Base-by-base conservation (phyloP, 208 protist genomes). In the Phytomonas serpens region DNA sequence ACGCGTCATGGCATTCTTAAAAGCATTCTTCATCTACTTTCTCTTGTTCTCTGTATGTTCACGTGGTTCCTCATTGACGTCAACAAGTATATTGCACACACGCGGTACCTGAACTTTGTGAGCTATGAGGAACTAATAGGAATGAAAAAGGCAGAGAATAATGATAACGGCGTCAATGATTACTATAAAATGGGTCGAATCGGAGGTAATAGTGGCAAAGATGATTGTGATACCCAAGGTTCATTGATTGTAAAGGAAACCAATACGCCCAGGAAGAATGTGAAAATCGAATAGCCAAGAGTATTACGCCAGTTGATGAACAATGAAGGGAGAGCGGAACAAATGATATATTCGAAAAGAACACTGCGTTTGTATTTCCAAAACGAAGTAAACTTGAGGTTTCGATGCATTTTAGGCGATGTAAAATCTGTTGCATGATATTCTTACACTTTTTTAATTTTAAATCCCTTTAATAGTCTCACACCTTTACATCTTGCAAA, bases 301-400 rank as follows among this genome's bases (percentile, higher is more conserved):
- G 3, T 10, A 42, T 65, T 16, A 13, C 14, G 62, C 9, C 62
- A 19, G 9, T 11, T 13, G 14, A 65, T 38, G 14, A 65, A 65
- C 34, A 11, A 65, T 38, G 14, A 65, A 19, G 3, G 32, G 32
- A 10, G 13, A 65, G 14, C 1, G 32, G 9, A 13, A 38, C 1
- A 19, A 11, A 65, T 65, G 34, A 65, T 19, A 10, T 16, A 65
- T 42, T 65, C 9, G 32, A 0, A 42, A 19, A 11, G 34, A 63
- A 63, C 29, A 65, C 32, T 65, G 34, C 14, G 34, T 65, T 42
- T 65, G 4, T 65, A 65, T 65, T 23, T 65, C 3, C 40, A 47
- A 47, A 65, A 10, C 14, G 10, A 4, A 37, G 4, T 64, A 65
- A 65, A 19, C 13, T 19, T 65, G 34, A 23, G 16, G 14, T 42